Conservation (phyloP, 2,329 filamentous ascomycete species). For the Fusarium sp. region DNA sequence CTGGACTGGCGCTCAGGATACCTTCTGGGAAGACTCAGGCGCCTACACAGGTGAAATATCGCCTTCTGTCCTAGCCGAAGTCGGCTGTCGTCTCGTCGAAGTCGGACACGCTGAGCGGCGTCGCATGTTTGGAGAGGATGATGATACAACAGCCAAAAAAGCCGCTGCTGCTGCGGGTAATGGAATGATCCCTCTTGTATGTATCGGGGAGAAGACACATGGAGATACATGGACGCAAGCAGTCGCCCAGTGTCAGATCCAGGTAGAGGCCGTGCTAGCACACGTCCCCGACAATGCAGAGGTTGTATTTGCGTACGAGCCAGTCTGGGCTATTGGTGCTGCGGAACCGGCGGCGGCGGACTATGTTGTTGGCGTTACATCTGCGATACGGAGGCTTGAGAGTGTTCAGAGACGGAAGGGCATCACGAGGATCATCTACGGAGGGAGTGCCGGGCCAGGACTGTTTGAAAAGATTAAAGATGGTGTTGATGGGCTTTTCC, state of each 20-base stretch:
- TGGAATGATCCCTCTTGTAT: conserved; percentile 79
- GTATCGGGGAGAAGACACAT: conserved; percentile 74
- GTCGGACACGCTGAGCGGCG: conserved; percentile 84
- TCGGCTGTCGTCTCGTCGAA: conserved; percentile 78
- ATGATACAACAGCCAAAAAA: conserved; percentile 72
- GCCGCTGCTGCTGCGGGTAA: conserved; percentile 73
- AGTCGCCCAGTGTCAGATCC: conserved; percentile 70
- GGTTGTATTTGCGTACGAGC: conserved; percentile 84
- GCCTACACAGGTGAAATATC: conserved; percentile 83
- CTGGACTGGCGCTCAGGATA: conserved; percentile 79
- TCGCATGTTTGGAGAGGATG: conserved; percentile 77
- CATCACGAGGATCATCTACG: conserved; percentile 77
- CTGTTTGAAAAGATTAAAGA: conserved; percentile 73
- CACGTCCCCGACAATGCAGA: conserved; percentile 70
- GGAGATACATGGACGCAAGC: conserved; percentile 63
- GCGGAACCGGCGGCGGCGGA: conserved; percentile 74
- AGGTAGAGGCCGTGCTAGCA: conserved; percentile 71
- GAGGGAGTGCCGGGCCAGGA: conserved; percentile 83
- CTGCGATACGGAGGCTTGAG: conserved; percentile 65
- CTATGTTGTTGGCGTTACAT: conserved; percentile 76
- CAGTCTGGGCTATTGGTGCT: conserved; percentile 88
- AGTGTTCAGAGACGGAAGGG: conserved; percentile 62
- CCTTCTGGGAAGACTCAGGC: conserved; percentile 73
- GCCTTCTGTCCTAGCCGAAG: conserved; percentile 69
- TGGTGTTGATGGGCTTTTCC: conserved; percentile 80